Evolutionary conservation across 164 flowering plant species (phyloP).

Genomic region (Houttuynia cordata): DNA sequence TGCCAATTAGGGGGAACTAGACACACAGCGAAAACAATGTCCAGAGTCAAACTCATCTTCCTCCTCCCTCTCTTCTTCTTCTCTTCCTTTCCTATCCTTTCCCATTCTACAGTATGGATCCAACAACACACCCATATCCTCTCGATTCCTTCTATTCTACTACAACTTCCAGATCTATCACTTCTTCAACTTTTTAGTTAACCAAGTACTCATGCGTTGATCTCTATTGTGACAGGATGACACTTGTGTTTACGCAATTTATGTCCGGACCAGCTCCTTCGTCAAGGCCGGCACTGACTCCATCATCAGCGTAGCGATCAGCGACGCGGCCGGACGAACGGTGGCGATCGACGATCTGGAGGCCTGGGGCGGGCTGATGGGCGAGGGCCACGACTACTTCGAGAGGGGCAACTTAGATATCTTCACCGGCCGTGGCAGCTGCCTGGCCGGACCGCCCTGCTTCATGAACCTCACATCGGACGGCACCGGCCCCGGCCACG

Average conservation of each 20-base stretch:
- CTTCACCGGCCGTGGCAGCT: constrained; percentile 59
- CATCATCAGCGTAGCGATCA: constrained; percentile 33
- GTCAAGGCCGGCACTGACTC: constrained; percentile 81
- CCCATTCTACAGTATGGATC: neutral
- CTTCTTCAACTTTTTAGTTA: neutral
- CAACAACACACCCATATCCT: neutral
- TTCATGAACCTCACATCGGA: constrained; percentile 67
- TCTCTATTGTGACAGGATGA: constrained; percentile 14
- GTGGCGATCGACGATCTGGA: constrained; percentile 38
- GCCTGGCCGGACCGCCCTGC: constrained; percentile 45
- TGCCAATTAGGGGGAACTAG: too few species aligned
- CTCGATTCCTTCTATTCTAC: neutral
- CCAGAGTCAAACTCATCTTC: constrained; percentile 4
- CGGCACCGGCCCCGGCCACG: constrained; percentile 59
- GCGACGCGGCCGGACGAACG: constrained; percentile 23
- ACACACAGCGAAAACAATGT: neutral
- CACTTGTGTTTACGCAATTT: constrained; percentile 76
- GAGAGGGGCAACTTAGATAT: constrained; percentile 87
- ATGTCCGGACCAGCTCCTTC: constrained; percentile 61
- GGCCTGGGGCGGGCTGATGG: constrained; percentile 86
- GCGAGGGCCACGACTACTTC: constrained; percentile 50
- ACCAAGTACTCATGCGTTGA: neutral
- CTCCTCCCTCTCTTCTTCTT: constrained; percentile 3
- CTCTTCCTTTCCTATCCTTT: neutral
- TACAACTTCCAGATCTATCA: neutral